Evolutionary conservation across 1,284 basidiomycete genomes (phyloP), one percentile per base, ranked within the genome.

Genomic region (Ganoderma boninense): DNA sequence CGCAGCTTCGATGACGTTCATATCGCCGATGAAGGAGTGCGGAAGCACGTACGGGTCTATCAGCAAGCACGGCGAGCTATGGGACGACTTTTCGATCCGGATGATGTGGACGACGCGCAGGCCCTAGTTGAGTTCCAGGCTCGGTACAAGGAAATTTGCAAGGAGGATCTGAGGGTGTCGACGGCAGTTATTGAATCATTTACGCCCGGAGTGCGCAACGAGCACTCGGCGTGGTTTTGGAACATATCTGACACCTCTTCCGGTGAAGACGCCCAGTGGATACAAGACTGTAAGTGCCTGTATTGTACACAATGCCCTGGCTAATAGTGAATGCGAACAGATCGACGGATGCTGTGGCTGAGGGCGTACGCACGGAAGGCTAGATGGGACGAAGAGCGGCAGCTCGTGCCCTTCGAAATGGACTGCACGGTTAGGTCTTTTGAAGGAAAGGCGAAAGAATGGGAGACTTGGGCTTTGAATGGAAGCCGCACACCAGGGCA

Each of bases 201-300:
- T 16, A 63, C 62, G 1, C 66, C 16, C 5, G 61, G 66, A 4
- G 32, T 68, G 2, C 26, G 61, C 0, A 38, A 64, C 42, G 4
- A 35, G 35, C 52, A 43, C 8, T n/a, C 32, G 2, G 60, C 66
- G 0, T 68, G 66, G 66, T 62, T 68, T 20, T 68, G 66, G 66
- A 57, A 13, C 4, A 32, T 68, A 23, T 29, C 46, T 1, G 46
- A 49, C 18, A 49, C n/a, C 29, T 49, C 43, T 2, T 40, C 57
- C 16, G 38, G 10, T 23, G 66, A 62, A 18, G 26, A 18, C 32
- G 26, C n/a, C 10, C 10, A 13, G 13, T 61, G 59, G 20, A 38
- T 11, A 2, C 59, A 40, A 20, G 32, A 56, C 32, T 63, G 18
- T 18, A 35, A 3, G 35, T 35, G 35, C 4, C 7, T 7, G 35